Conservation (phyloP, 2,329 filamentous ascomycete genomes). For the Fusarium piperis region DNA sequence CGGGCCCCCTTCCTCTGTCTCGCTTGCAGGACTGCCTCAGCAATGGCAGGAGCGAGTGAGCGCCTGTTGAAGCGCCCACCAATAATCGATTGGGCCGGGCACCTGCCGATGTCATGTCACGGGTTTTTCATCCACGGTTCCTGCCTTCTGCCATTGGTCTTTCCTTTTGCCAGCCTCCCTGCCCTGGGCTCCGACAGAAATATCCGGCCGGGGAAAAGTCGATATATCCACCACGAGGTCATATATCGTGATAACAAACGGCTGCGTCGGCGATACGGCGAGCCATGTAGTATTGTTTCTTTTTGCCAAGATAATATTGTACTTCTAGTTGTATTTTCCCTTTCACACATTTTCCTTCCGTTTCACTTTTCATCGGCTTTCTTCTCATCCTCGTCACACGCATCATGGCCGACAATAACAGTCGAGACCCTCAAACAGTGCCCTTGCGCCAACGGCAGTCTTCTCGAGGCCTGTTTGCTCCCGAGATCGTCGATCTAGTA, state of each 20-base stretch:
- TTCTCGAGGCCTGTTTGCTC: conserved; percentile 52
- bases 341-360: background rate
- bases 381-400: background rate
- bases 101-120: conserved; percentile 31
- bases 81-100: conserved; percentile 7
- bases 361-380: background rate
- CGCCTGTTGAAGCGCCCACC: background rate
- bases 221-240: conserved; percentile 9
- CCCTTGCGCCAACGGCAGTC: conserved; percentile 38
- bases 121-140: conserved; percentile 26
- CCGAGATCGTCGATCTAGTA: conserved; percentile 57
- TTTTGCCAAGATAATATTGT: background rate
- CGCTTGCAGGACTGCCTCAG: conserved; percentile 36
- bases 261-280: background rate
- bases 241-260: conserved; percentile 23
- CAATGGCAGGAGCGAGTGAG: conserved; percentile 20
- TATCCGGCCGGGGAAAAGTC: conserved; percentile 23
- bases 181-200: background rate
- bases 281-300: conserved; percentile 36
- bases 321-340: conserved; percentile 9
- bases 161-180: background rate
- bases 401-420: conserved; percentile 33
- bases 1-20: conserved; percentile 28
- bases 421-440: conserved; percentile 30
- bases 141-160: conserved; percentile 17